phyloP scores from a whole-genome alignment of 352 stramenopile genomes.

The Phytophthora crassamura region DNA sequence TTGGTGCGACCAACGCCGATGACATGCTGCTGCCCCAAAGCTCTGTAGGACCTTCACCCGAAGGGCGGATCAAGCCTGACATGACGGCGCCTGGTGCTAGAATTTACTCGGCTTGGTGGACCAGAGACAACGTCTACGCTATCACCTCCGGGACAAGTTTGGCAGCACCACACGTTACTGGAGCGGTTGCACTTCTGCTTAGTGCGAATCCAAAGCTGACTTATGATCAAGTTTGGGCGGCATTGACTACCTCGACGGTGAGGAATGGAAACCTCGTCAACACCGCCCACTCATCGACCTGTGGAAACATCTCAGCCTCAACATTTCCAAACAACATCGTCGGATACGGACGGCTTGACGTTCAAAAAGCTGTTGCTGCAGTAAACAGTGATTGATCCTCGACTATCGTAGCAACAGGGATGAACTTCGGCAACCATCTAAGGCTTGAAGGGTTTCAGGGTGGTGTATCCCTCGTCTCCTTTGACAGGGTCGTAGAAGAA shows the following conservation, averaged over 20 bases:
- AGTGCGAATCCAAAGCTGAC: slow-evolving; percentile 37
- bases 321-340: slow-evolving; percentile 43
- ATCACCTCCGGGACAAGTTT: slow-evolving; percentile 58
- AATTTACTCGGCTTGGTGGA: slow-evolving; percentile 47
- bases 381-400: background rate
- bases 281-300: slow-evolving; percentile 11
- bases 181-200: slow-evolving; percentile 53
- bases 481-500: slow-evolving; percentile 34
- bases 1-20: slow-evolving; percentile 38
- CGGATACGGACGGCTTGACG: slow-evolving; percentile 36
- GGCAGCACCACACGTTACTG: slow-evolving; percentile 50
- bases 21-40: slow-evolving; percentile 41
- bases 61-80: slow-evolving; percentile 47
- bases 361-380: slow-evolving; percentile 11
- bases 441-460: slow-evolving; percentile 7
- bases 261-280: slow-evolving; percentile 10
- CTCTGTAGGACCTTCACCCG: slow-evolving; percentile 38
- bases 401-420: background rate
- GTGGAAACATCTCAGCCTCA: slow-evolving; percentile 31
- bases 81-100: slow-evolving; percentile 44
- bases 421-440: background rate
- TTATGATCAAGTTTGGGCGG: slow-evolving; percentile 36
- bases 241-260: slow-evolving; percentile 13
- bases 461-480: slow-evolving; percentile 33
- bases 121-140: slow-evolving; percentile 42